Base-by-base conservation (phyloP, 441 rosid species). In the Populus hybrid region DNA sequence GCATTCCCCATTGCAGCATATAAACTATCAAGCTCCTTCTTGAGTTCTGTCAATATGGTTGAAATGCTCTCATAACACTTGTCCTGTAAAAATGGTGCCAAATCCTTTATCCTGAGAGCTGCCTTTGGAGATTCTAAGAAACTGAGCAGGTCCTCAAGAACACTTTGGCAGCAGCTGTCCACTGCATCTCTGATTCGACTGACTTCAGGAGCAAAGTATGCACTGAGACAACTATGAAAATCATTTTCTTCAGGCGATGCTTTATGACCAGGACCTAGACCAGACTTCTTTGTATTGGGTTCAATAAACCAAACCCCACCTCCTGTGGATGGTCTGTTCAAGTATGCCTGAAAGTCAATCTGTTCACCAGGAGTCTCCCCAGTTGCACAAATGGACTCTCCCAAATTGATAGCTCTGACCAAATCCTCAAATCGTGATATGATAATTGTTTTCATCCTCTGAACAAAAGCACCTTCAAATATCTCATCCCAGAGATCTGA, bases 291-390 rank as follows among this genome's bases (percentile, higher is more conserved):
- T 50, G 80, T 70, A 74, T 83, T 88, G 80, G 97, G 88, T 79
- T 96, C 98, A 28, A 92, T 87, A 82, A 94, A 96, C 99, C 99
- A 96, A 83, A 96, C 89, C 77, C 98, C 97, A 76, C 97, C 98
- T 70, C 97, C 98, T 6, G 91, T 87, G 46, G 93, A 90, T 71
- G 96, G 95, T 81, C 91, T 93, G 83, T 86, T 91, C 84, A 96
- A 85, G 87, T 91, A 91, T 69, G 92, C 91, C 36, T 89, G 92
- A 87, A 91, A 92, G 84, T 92, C 91, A 35, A 85, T 78, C 70
- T 82, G 78, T 72, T 91, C 97, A 46, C 91, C 88, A 50, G 83
- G 82, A 78, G 74, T 75, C 69, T 82, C 84, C 63, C 87, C 87
- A 73, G 83, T 86, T 23, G 86, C 76, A 76, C 23, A 81, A 81